These are phyloP conservation scores for Sphaerostilbella broomeana DNA, from an alignment of 2,329 filamentous ascomycete species.

Conservation along the genomic window DNA sequence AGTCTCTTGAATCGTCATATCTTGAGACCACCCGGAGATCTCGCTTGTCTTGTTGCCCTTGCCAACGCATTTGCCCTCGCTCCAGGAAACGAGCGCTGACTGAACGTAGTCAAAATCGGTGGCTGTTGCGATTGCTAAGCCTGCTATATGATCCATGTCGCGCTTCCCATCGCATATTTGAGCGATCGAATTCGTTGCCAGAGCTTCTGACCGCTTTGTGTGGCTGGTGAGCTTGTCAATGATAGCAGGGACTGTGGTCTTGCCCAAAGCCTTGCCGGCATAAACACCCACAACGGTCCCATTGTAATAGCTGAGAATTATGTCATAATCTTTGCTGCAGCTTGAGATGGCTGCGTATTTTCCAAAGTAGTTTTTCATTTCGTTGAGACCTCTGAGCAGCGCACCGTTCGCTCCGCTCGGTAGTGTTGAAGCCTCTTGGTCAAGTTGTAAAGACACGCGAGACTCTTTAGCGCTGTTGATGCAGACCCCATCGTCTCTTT, in stretches of 20 bases:
- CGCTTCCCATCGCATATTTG: conserved; percentile 1
- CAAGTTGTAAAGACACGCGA: neutral
- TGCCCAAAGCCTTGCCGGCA: neutral
- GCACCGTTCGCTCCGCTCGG: neutral
- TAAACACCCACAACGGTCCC: conserved; percentile 3
- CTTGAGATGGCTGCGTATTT: neutral
- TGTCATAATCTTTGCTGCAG: neutral
- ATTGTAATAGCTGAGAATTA: neutral
- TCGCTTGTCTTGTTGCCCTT: neutral
- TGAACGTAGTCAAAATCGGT: neutral
- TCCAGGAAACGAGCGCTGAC: conserved; percentile 8
- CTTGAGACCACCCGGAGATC: neutral
- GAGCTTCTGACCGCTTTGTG: neutral
- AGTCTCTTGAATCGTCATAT: neutral
- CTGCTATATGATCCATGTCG: conserved; percentile 5
- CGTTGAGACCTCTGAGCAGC: neutral
- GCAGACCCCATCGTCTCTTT: neutral
- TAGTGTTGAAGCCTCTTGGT: neutral
- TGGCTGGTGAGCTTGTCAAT: neutral
- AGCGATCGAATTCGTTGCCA: neutral
- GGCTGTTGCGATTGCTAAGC: conserved; percentile 1
- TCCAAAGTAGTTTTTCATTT: neutral
- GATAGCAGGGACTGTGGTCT: conserved; percentile 1
- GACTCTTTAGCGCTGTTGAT: neutral
- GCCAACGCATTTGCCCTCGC: neutral